These are phyloP conservation scores for Naematelia aurantialba DNA, from an alignment of 768 basidiomycete species.

Conservation along the genomic window DNA sequence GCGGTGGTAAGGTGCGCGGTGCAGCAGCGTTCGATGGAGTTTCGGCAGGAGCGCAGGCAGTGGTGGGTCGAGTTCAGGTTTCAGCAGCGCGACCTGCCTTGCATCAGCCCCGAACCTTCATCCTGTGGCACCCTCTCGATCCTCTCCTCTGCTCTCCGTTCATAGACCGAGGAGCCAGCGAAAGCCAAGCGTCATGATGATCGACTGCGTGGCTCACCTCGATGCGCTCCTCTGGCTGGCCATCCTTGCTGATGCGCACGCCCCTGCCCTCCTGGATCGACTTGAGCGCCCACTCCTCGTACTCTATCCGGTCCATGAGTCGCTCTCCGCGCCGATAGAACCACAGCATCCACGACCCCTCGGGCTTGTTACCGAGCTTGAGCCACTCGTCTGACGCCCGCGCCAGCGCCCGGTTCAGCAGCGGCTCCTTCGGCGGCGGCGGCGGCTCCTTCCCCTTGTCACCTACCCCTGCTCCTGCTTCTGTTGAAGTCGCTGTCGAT, in stretches of 20 bases:
- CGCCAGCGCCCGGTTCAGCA: constrained; percentile 16
- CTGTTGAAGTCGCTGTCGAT: neutral
- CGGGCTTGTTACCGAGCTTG: constrained; percentile 37
- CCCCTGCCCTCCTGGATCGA: constrained; percentile 41
- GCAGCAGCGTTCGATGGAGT: constrained; percentile 34
- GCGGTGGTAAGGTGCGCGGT: constrained; percentile 45
- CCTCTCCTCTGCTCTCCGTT: neutral
- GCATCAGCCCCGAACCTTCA: neutral
- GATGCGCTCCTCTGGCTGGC: constrained; percentile 21
- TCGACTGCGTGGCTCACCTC: constrained; percentile 34
- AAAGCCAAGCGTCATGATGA: too few relatives aligned
- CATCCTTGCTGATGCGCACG: constrained; percentile 33
- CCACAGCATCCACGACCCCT: constrained; percentile 41
- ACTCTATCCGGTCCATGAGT: constrained; percentile 52
- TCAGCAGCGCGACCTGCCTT: constrained; percentile 39
- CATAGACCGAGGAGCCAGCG: neutral
- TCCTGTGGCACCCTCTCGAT: neutral
- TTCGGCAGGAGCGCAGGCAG: constrained; percentile 36
- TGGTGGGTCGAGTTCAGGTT: constrained; percentile 31
- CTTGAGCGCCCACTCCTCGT: constrained; percentile 51
- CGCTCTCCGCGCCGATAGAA: constrained; percentile 47
- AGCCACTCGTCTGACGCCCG: constrained; percentile 44
- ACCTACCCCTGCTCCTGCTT: neutral
- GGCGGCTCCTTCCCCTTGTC: too few relatives aligned
- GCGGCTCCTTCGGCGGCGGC: neutral